These are phyloP conservation scores for Trichoderma polysporum DNA, from an alignment of 2,329 filamentous ascomycete species.

Conservation along the genomic window DNA sequence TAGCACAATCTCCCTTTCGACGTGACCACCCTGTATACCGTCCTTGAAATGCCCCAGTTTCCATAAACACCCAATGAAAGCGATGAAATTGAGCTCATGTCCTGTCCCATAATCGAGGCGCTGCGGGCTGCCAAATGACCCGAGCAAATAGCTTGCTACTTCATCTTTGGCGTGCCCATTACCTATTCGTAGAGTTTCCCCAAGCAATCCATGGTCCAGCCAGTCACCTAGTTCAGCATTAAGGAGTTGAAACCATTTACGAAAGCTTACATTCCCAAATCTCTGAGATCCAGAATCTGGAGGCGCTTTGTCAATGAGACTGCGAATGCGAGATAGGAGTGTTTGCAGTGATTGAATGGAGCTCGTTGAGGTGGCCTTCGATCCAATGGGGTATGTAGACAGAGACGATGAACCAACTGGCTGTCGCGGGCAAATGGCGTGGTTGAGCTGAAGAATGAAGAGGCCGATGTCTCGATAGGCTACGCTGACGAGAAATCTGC, in stretches of 20 bases:
- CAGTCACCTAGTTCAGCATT: conserved; percentile 53
- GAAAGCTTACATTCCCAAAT: conserved; percentile 90
- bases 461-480: conserved; percentile 85
- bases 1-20: conserved; percentile 79
- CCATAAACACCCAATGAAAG: conserved; percentile 88
- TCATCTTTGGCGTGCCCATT: conserved; percentile 60
- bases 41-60: conserved; percentile 77
- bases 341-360: conserved; percentile 64
- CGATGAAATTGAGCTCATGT: conserved; percentile 91
- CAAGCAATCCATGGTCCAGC: conserved; percentile 32
- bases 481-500: conserved; percentile 73
- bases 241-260: conserved; percentile 75
- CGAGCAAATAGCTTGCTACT: conserved; percentile 75
- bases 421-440: conserved; percentile 72
- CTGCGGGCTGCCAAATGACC: conserved; percentile 83
- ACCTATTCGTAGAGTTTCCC: conserved; percentile 31
- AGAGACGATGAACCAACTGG: conserved; percentile 39
- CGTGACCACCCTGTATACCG: conserved; percentile 49
- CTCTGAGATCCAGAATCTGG: conserved; percentile 82
- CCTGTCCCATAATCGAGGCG: conserved; percentile 94
- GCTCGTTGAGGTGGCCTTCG: conserved; percentile 42
- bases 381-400: conserved; percentile 44
- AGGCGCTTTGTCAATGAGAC: conserved; percentile 73
- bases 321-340: conserved; percentile 64
- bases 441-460: conserved; percentile 88